Evolutionary conservation across 306 rosid species (phyloP), one percentile per base, ranked within the genome.

Genomic region (Quercus agrifolia): DNA sequence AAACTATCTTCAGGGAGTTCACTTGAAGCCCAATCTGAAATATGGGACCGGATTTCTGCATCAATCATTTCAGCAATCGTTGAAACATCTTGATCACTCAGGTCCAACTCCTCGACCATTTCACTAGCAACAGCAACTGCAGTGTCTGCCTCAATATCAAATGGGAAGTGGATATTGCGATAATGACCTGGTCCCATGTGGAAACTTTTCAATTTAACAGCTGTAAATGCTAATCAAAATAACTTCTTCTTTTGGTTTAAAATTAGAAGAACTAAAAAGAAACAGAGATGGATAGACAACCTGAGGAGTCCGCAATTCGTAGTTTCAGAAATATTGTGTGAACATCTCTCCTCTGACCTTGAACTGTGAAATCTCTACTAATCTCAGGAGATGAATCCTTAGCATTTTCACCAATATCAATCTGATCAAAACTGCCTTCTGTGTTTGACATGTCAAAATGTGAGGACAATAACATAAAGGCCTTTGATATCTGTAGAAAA

Each of bases 71-170:
- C 88, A 72, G 99, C 93, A 81, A 96, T 88, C 23, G 94, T 84
- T 15, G 99, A 86, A 79, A 89, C 94, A 85, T 96, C 97, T 85
- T 96, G 96, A 86, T 96, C 93, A 68, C 96, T 89, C 25, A 96
- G 94, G 82, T 91, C 96, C 80, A 96, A 87, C 83, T 96, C 96
- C 84, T 90, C 89, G 41, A 96, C 99, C 99, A 93, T 96, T 91
- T 96, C 99, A 86, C 98, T 85, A 2, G 99, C 99, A 82, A 96
- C 98, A 41, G 94, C 86, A 78, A 87, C 81, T 62, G 98, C 85
- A 46, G 99, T 96, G 83, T 96, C 99, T 66, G 85, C 93, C 80
- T 83, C 93, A 66, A 86, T 83, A 83, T 96, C 93, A 79, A 96
- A 96, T 74, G 99, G 99, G 68, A 96, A 96, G 87, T 96, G 99